phyloP scores from a whole-genome alignment of 768 basidiomycete species.

The Pulveroboletus sp. region DNA sequence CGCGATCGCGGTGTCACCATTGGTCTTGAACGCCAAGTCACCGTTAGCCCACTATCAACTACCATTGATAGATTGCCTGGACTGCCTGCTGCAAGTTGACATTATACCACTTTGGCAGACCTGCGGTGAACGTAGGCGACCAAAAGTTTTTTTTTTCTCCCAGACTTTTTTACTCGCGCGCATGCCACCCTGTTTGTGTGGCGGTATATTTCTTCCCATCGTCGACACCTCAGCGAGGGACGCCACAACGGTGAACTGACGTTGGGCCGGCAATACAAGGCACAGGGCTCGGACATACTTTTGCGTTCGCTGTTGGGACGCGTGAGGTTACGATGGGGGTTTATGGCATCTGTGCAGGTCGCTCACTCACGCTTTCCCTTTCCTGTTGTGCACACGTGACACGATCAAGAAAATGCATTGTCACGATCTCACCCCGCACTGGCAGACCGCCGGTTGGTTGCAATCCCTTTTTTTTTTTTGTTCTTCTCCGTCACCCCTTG shows the following conservation, averaged over 20 bases:
- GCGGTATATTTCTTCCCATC: slow-evolving; percentile 11
- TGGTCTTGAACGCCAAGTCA: slow-evolving; percentile 10
- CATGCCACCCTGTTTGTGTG: slow-evolving; percentile 10
- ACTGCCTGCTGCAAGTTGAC: neutral
- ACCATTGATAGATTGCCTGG: neutral
- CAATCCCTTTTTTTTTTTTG: neutral
- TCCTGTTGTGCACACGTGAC: slow-evolving; percentile 1
- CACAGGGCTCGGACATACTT: slow-evolving; percentile 1
- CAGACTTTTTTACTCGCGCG: slow-evolving; percentile 12
- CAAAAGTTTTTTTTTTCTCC: neutral
- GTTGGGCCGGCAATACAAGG: slow-evolving; percentile 2
- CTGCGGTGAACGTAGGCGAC: slow-evolving; percentile 7
- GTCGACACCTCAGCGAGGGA: neutral
- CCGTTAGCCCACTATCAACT: slow-evolving; percentile 2
- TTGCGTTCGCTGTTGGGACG: neutral
- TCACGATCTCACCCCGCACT: neutral
- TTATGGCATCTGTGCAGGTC: slow-evolving; percentile 12
- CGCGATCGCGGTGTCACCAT: slow-evolving; percentile 16
- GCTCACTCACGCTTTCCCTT: neutral
- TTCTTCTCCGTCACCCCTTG: too few relatives aligned
- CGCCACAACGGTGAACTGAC: slow-evolving; percentile 17
- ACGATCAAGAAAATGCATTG: slow-evolving; percentile 5
- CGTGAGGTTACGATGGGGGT: slow-evolving; percentile 1
- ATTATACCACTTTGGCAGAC: neutral
- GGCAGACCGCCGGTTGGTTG: slow-evolving; percentile 6